Evolutionary conservation across 2,329 filamentous ascomycete species (phyloP).

Genomic region (Paraconiothyrium sp.): DNA sequence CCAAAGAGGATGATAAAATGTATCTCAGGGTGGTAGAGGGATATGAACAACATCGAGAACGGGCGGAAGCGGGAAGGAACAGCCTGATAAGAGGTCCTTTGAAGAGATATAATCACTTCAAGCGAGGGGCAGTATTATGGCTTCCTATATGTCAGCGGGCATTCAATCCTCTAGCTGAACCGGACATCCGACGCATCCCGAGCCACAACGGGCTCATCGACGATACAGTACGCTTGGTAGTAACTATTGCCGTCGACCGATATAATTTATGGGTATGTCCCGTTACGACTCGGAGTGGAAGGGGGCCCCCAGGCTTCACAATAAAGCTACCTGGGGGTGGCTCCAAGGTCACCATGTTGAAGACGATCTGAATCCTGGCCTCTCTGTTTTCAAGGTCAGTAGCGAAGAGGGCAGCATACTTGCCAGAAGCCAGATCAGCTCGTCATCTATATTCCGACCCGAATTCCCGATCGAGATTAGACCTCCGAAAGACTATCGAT

Average conservation of each 20-base stretch:
- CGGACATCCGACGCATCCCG: neutral
- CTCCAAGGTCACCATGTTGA: too few species aligned
- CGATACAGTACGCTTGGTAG: neutral
- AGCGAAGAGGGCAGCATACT: too few species aligned
- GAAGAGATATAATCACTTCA: neutral
- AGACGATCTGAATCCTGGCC: too few species aligned
- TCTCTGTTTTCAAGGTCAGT: too few species aligned
- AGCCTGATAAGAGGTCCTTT: neutral
- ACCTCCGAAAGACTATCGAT: too few species aligned
- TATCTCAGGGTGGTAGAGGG: neutral
- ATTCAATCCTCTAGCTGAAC: neutral
- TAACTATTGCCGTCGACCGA: neutral
- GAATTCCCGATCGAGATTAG: too few species aligned
- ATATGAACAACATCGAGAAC: neutral
- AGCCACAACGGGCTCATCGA: neutral
- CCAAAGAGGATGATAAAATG: too few species aligned
- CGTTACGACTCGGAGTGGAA: too few species aligned
- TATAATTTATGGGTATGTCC: neutral
- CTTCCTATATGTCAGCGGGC: neutral
- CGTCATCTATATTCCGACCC: too few species aligned
- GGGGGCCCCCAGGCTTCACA: too few species aligned
- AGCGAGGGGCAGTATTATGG: neutral
- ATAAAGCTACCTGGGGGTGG: too few species aligned
- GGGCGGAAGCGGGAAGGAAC: neutral
- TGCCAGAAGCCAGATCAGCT: too few species aligned